Base-by-base conservation (phyloP, 2,329 filamentous ascomycete genomes). In the Calonectria pauciramosa region DNA sequence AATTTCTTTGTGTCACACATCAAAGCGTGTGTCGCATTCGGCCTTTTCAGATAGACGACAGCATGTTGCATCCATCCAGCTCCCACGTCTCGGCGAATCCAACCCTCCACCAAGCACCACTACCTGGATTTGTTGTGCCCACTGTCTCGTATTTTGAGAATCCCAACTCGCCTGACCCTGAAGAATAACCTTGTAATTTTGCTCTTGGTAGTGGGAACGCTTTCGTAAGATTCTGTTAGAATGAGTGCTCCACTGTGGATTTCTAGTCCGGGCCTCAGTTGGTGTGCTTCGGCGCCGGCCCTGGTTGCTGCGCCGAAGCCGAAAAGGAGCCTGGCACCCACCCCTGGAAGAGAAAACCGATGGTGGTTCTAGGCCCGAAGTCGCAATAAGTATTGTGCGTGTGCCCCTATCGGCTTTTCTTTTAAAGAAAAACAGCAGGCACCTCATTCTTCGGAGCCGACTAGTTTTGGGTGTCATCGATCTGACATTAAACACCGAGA, bases 191-290 rank as follows among this genome's bases (percentile, higher is more conserved):
- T 32, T 32, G 30, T 16, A 63, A 20, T 28, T 13, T 16, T 14
- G 11, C 20, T 30, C 41, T 13, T 23, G 38, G 16, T 9, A 26
- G 28, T 20, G 11, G 38, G 26, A 16, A 65, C 26, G 18, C 9
- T 32, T 32, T n/a, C 60, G 38, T 54, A 38, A 36, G 38, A 49
- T 52, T 54, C 44, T 47, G 18, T 23, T 18, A 13, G 16, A 8
- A 64, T 32, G 34, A 34, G 11, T 64, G 34, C 56, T 65, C 68
- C 68, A 70, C 68, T 64, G 68, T 65, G 68, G 68, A n/a, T 65
- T 28, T 54, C 30, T 49, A 4, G 36, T 54, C 51, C 23, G 56
- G 56, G 68, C 47, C 54, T 36, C 44, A 60, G 34, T 41, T 63
- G 56, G 34, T 54, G 52, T 28, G 49, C 30, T 9, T 64, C 68